phyloP scores from a whole-genome alignment of 1,139 yeast species.

The Yamadazyma kanchanaburiensis region DNA sequence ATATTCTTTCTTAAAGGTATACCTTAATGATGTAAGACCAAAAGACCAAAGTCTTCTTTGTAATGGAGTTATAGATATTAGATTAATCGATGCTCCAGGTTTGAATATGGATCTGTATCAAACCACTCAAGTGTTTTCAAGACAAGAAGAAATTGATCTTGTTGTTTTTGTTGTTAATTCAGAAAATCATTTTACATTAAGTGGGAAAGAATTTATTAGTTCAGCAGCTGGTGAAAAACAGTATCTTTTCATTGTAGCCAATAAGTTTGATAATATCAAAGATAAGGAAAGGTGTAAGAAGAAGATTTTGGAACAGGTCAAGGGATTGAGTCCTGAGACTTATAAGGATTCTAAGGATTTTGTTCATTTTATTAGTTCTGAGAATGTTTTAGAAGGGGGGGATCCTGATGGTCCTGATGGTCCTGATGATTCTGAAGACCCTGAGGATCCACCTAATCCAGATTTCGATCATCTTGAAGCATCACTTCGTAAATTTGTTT shows the following conservation, averaged over 20 bases:
- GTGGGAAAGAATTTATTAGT: constrained; percentile 90
- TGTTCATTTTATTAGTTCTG: constrained; percentile 89
- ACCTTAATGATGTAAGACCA: constrained; percentile 73
- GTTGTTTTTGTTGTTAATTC: constrained; percentile 96
- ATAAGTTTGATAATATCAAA: constrained; percentile 80
- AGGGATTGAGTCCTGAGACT: constrained; percentile 84
- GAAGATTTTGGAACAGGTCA: constrained; percentile 83
- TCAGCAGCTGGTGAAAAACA: constrained; percentile 92
- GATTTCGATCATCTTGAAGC: constrained; percentile 84
- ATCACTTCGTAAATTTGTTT: constrained; percentile 77
- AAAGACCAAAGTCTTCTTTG: constrained; percentile 68
- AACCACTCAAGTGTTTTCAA: constrained; percentile 90
- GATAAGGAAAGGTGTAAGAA: constrained; percentile 77
- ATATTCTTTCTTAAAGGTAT: constrained; percentile 73
- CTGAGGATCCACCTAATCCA: constrained; percentile 40
- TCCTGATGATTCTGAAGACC: constrained; percentile 25
- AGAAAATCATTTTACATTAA: constrained; percentile 90
- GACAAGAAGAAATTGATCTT: constrained; percentile 96
- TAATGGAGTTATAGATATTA: constrained; percentile 90
- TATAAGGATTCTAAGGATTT: constrained; percentile 82
- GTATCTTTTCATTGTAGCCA: constrained; percentile 89
- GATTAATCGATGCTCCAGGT: constrained; percentile 96
- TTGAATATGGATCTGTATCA: constrained; percentile 89
- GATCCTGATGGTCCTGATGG: constrained; percentile 21
- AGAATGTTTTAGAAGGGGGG: constrained; percentile 29